Percentiles rank a stretch among this genome's conserved stretches.
Conservation (phyloP, 164 flowering plant genomes). For the Pachysandra terminalis region DNA sequence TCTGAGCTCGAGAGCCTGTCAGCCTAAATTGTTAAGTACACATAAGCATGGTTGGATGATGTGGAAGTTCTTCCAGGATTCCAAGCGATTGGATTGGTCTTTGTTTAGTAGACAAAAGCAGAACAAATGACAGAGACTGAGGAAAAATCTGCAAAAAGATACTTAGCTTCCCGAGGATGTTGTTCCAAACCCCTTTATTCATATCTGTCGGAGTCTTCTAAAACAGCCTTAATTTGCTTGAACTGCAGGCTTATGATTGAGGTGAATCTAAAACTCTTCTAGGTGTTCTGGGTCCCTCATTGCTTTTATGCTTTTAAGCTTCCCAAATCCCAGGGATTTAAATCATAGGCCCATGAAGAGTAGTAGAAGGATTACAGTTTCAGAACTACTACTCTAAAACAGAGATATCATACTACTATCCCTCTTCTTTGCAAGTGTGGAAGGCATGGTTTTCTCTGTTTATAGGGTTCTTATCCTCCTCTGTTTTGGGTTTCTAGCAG, state of each 20-base stretch:
- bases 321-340: constrained; percentile 38
- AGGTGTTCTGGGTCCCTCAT: constrained; percentile 36
- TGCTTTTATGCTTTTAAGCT: constrained; percentile 46
- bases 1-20: too few species aligned
- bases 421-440: constrained; percentile 8
- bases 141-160: constrained; percentile 54
- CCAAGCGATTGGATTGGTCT: constrained; percentile 27
- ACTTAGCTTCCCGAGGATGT: constrained; percentile 71
- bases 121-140: constrained; percentile 37
- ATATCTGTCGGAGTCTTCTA: constrained; percentile 60
- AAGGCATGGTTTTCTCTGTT: constrained; percentile 39
- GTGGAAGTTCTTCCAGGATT: constrained; percentile 30
- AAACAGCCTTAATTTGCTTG: constrained; percentile 63
- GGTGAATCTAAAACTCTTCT: constrained; percentile 53
- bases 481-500: constrained; percentile 39
- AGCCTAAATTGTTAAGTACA: constrained; percentile 12
- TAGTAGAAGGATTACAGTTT: constrained; percentile 24
- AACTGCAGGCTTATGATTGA: constrained; percentile 67
- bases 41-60: constrained; percentile 23
- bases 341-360: too few species aligned
- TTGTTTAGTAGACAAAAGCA: constrained; percentile 45
- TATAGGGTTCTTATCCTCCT: constrained; percentile 36
- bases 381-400: constrained; percentile 13
- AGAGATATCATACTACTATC: constrained; percentile 14
- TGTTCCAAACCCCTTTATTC: constrained; percentile 59